Evolutionary conservation across 176 grass and related monocot genomes (phyloP).

Genomic region (Tillandsia fasciculata): DNA sequence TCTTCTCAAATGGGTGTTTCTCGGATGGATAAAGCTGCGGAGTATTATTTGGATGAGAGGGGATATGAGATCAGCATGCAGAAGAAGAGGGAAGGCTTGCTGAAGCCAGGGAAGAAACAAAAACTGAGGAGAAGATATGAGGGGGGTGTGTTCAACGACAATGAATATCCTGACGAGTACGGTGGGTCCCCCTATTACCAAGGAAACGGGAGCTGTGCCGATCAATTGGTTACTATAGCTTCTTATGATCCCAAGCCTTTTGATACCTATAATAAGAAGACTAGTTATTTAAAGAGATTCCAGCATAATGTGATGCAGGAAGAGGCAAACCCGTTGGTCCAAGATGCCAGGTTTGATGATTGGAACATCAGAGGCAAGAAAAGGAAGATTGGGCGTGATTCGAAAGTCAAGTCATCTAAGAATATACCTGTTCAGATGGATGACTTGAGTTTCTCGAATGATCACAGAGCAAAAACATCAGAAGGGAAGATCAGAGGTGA

Average conservation of each 20-base stretch:
- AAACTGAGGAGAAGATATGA: constrained; percentile 35
- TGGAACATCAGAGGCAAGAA: constrained; percentile 24
- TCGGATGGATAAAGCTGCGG: constrained; percentile 18
- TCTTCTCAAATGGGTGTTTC: constrained; percentile 13
- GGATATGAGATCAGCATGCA: constrained; percentile 27
- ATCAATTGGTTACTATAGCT: constrained; percentile 60
- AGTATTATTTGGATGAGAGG: constrained; percentile 31
- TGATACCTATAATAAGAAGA: constrained; percentile 39
- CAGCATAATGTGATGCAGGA: constrained; percentile 27
- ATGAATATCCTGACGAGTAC: constrained; percentile 31
- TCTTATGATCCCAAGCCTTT: constrained; percentile 40
- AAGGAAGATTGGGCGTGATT: constrained; percentile 21
- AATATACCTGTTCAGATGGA: constrained; percentile 30
- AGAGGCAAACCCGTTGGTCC: constrained; percentile 9
- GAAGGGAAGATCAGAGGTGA: constrained; percentile 35
- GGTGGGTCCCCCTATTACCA: constrained; percentile 30
- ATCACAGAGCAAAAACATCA: constrained; percentile 32
- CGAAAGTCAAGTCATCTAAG: constrained; percentile 46
- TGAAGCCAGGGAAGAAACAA: constrained; percentile 61
- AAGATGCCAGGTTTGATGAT: constrained; percentile 31
- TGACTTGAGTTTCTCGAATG: constrained; percentile 22
- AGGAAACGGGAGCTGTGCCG: constrained; percentile 28
- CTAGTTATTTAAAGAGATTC: constrained; percentile 27
- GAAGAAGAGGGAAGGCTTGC: constrained; percentile 18
- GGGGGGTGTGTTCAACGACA: constrained; percentile 21